These are phyloP conservation scores for Erucastrum elatum DNA, from an alignment of 345 rosid genomes.

Conservation along the genomic window DNA sequence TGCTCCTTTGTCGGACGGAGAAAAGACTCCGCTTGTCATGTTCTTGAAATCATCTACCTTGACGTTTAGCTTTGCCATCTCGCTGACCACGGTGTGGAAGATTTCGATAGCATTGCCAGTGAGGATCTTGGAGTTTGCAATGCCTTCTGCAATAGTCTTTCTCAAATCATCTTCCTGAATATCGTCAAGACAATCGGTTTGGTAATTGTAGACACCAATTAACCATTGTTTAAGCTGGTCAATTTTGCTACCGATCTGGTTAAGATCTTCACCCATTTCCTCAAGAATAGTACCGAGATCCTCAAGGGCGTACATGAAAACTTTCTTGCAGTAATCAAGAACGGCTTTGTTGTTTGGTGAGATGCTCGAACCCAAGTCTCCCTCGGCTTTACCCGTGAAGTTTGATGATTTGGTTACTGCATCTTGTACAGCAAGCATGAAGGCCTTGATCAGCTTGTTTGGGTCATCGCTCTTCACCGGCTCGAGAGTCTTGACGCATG, in stretches of 20 bases:
- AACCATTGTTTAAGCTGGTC: not conserved
- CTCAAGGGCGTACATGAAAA: not conserved
- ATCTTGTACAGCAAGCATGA: not conserved
- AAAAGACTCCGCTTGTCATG: not conserved
- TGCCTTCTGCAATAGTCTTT: not conserved
- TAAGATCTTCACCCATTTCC: slow-evolving; percentile 2
- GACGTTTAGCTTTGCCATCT: not conserved
- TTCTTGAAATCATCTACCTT: not conserved
- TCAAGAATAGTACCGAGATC: not conserved
- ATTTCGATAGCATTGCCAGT: not conserved
- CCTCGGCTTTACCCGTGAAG: not conserved
- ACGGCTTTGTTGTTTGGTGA: not conserved
- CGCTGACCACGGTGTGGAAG: not conserved
- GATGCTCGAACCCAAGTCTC: not conserved
- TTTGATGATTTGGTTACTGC: not conserved
- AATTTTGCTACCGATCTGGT: slow-evolving; percentile 3
- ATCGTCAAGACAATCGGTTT: not conserved
- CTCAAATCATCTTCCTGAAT: not conserved
- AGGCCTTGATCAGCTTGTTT: slow-evolving; percentile 1
- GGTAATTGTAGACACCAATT: not conserved
- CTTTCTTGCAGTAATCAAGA: not conserved
- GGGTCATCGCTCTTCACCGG: not conserved
- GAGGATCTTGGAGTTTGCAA: not conserved
- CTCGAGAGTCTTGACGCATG: not conserved
- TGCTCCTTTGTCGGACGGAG: not conserved